These are phyloP conservation scores for Aurinia saxatilis DNA, from an alignment of 345 rosid species.

Conservation along the genomic window DNA sequence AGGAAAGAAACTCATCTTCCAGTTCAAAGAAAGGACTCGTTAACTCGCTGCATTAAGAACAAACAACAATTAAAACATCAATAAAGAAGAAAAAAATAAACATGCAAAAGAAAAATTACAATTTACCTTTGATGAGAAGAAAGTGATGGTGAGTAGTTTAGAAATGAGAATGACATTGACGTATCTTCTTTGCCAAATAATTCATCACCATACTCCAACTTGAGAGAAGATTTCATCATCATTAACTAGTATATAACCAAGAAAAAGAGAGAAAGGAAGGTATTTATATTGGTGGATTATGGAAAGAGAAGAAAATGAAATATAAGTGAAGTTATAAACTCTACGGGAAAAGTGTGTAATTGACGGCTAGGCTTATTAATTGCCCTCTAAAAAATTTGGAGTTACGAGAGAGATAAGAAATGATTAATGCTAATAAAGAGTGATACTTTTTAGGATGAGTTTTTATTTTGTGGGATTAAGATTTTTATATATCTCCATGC, in stretches of 20 bases:
- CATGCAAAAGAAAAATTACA: neutral
- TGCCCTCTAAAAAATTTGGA: conserved; percentile 13
- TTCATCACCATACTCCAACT: neutral
- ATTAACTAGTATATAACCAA: neutral
- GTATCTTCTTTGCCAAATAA: conserved; percentile 12
- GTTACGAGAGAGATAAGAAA: conserved; percentile 20
- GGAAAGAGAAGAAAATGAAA: neutral
- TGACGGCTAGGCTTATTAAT: conserved; percentile 21
- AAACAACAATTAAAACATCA: neutral
- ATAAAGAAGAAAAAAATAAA: neutral
- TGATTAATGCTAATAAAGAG: conserved; percentile 4
- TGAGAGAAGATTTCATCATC: conserved; percentile 5
- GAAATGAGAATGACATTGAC: neutral
- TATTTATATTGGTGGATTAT: neutral
- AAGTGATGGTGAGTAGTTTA: neutral
- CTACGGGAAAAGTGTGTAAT: neutral
- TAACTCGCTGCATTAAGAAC: conserved; percentile 6
- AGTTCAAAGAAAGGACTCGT: neutral
- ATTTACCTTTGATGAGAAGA: conserved; percentile 1
- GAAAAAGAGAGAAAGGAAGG: neutral
- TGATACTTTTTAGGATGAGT: neutral
- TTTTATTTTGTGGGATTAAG: neutral
- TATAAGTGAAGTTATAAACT: neutral
- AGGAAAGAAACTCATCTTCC: neutral
- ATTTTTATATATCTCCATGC: neutral